These are phyloP conservation scores for Penicillium verrucosum DNA, from an alignment of 2,329 filamentous ascomycete genomes.

Conservation along the genomic window DNA sequence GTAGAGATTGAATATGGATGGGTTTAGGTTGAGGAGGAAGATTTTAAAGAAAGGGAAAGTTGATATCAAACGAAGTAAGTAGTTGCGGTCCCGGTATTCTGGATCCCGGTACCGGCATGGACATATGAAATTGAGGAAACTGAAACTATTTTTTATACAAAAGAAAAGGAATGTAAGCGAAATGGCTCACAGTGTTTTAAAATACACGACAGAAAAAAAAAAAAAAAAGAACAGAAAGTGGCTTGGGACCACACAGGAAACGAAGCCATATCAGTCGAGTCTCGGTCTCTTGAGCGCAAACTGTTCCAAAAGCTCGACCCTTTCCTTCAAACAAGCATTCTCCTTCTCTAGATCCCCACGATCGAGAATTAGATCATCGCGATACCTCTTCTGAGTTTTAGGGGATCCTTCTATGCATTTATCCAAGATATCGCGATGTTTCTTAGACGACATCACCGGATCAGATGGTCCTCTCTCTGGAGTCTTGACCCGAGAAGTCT, in stretches of 20 bases:
- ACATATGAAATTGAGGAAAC: neutral
- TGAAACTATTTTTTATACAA: neutral
- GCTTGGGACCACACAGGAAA: neutral
- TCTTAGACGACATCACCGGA: neutral
- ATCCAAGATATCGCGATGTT: neutral
- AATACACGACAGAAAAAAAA: neutral
- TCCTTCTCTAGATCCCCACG: neutral
- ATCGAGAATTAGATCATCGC: neutral
- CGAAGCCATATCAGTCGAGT: neutral
- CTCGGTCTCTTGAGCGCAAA: neutral
- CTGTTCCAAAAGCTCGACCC: neutral
- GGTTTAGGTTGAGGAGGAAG: neutral
- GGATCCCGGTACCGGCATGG: constrained; percentile 6
- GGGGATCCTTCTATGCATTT: neutral
- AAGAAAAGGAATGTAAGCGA: neutral
- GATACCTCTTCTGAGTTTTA: neutral
- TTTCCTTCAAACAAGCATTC: neutral
- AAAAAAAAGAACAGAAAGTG: neutral
- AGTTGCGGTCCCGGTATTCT: neutral
- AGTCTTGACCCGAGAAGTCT: neutral
- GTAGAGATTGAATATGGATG: neutral
- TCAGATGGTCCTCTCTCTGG: neutral
- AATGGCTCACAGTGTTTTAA: neutral
- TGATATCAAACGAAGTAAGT: neutral
- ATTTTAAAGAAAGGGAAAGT: neutral